Evolutionary conservation across 495 filamentous ascomycete species (phyloP), one percentile per base, ranked within the genome.

Genomic region (Extremus antarcticus): DNA sequence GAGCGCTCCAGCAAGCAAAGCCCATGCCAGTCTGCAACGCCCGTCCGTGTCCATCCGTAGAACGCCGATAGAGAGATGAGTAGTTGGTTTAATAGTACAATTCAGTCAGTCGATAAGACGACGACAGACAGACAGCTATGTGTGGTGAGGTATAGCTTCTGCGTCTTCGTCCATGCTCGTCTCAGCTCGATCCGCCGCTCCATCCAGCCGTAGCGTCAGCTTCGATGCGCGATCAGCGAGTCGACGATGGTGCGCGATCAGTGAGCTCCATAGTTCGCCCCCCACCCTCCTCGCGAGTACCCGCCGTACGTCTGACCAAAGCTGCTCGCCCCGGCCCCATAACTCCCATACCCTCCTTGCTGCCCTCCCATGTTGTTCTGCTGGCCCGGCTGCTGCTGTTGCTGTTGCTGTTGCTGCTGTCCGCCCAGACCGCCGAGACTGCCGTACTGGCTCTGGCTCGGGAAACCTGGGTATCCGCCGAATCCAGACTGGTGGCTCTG

Each of bases 401-500:
- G n/a, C n/a, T 58, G 50, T 48, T 56, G 57, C 47, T 53, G 47
- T 13, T 49, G 43, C 62, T 83, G 79, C 62, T 85, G 82, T 49
- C 76, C 80, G 48, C 82, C 78, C 43, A 88, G 78, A 47, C 84
- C 81, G 35, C 85, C 84, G 52, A 90, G 79, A 16, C 78, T 76
- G 32, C 80, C 84, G 60, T 87, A 88, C 54, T 78, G 78, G 25
- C 69, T 70, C 63, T 85, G 83, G 55, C 43, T 29, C 3, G 59
- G 50, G 43, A 58, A 62, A 20, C 59, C 55, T 3, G 43, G 43
- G 29, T 62, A 62, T 2, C 59, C 59, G 35, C 35, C 55, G 29
- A 83, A 80, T 64, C 88, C 91, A 29, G 78, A 76, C 62, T 83
- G 76, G 56, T 81, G 79, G 11, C 80, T 82, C 70, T 90, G 89